A percentile compares a stretch with the other conserved stretches of the same genome.
Conservation (phyloP, 495 filamentous ascomycete species). For the Neurospora tetraspora region DNA sequence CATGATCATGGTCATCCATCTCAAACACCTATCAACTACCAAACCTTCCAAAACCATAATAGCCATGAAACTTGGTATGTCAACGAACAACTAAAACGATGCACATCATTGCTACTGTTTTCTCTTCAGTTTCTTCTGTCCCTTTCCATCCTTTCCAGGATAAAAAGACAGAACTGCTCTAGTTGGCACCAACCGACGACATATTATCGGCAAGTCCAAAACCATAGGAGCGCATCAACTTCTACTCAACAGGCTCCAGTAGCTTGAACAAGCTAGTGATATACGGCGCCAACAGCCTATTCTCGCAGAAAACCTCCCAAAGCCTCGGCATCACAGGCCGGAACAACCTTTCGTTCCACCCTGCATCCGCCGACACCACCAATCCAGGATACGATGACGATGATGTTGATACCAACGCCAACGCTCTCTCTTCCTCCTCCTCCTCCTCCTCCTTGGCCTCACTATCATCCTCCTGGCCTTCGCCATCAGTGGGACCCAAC, state of each 20-base stretch:
- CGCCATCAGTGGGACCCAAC: background rate
- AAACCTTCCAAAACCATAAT: background rate
- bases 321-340: constrained; percentile 37
- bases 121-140: too few species aligned
- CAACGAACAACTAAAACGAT: background rate
- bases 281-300: constrained; percentile 33
- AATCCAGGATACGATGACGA: background rate
- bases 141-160: background rate
- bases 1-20: background rate
- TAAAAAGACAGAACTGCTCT: background rate
- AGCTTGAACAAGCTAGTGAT: constrained; percentile 19
- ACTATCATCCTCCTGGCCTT: constrained; percentile 16
- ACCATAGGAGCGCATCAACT: background rate
- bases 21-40: background rate
- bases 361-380: constrained; percentile 15
- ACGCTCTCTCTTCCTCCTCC: background rate
- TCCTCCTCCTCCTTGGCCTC: constrained; percentile 29
- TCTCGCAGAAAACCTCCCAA: constrained; percentile 45
- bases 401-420: background rate
- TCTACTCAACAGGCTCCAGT: constrained; percentile 5
- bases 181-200: background rate
- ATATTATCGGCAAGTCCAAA: background rate
- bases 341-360: constrained; percentile 43
- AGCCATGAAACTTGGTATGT: background rate
- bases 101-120: background rate